Evolutionary conservation across 2,329 filamentous ascomycete genomes (phyloP), one percentile per base, ranked within the genome.

Genomic region (Aspergillus japonicus): DNA sequence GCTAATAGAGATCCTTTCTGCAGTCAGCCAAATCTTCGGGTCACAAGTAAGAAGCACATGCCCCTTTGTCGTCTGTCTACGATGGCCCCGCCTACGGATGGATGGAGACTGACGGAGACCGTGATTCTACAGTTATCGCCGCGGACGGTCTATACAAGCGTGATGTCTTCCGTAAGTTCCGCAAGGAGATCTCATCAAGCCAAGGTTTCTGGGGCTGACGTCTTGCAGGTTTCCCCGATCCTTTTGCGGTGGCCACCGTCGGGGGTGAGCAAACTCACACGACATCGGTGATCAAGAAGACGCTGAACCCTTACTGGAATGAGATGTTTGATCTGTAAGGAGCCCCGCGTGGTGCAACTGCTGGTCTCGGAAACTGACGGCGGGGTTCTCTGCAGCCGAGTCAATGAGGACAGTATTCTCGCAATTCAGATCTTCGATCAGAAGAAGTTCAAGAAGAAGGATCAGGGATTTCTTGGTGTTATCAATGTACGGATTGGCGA

Each of bases 381-480:
- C 23, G 29, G 49, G 58, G 19, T 69, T 60, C 74, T 21, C 21
- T 59, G 26, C 50, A 98, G 95, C 82, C 86, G 86, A 75, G 94
- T 92, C 62, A 95, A 89, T 62, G 95, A 99, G 75, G 94, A 96
- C 72, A 96, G 93, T 76, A 97, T 99, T 72, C 84, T 99, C 51
- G 95, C 95, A 7, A 93, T 99, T 50, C 95, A 99, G 75, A 96
- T 99, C 57, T 99, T 99, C 75, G 95, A 99, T 78, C 95, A 99
- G 80, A 97, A 97, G 83, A 99, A 99, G 81, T 99, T 99, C 82
- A 99, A 99, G 84, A 99, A 99, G 87, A 99, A 98, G 92, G 95
- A 99, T 70, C 95, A 99, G 76, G 95, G 95, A 8, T 99, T 99
- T 74, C 83, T 99, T 6, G 95, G 95, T 59, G 95, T 99, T 57